Conservation (phyloP, 352 stramenopile genomes). For the Phytophthora sojae region DNA sequence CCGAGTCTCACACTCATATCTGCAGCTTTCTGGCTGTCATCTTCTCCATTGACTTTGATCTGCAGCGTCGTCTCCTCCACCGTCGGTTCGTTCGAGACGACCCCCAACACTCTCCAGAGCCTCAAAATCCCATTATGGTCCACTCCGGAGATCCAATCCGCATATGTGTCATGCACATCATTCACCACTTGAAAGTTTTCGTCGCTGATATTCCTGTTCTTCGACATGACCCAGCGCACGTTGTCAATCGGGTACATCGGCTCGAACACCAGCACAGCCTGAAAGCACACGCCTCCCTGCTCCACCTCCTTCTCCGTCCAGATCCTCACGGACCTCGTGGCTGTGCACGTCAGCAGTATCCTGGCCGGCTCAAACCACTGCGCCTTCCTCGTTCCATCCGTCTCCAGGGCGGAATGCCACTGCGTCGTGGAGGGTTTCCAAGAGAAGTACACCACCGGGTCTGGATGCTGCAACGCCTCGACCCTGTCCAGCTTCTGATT, state of each 20-base stretch:
- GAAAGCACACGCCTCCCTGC: constrained; percentile 31
- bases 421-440: constrained; percentile 82
- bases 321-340: constrained; percentile 56
- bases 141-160: constrained; percentile 82
- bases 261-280: constrained; percentile 56
- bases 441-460: constrained; percentile 81
- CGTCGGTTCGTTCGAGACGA: constrained; percentile 38
- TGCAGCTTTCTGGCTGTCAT: constrained; percentile 22
- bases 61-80: constrained; percentile 69
- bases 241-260: constrained; percentile 64
- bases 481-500: constrained; percentile 33
- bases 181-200: constrained; percentile 70
- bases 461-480: constrained; percentile 57
- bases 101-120: constrained; percentile 67
- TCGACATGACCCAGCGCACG: constrained; percentile 82
- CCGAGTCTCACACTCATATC: constrained; percentile 36
- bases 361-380: constrained; percentile 80
- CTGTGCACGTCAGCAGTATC: constrained; percentile 81
- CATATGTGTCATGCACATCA: constrained; percentile 50
- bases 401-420: constrained; percentile 56
- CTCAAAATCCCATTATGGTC: constrained; percentile 70
- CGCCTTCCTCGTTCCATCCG: constrained; percentile 64
- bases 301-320: constrained; percentile 57
- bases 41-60: constrained; percentile 78
- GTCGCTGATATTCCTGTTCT: constrained; percentile 84